A percentile compares a stretch with the other conserved stretches of the same genome.
These are phyloP conservation scores for Pleurotus djamor DNA, from an alignment of 768 basidiomycete genomes.

Conservation along the genomic window DNA sequence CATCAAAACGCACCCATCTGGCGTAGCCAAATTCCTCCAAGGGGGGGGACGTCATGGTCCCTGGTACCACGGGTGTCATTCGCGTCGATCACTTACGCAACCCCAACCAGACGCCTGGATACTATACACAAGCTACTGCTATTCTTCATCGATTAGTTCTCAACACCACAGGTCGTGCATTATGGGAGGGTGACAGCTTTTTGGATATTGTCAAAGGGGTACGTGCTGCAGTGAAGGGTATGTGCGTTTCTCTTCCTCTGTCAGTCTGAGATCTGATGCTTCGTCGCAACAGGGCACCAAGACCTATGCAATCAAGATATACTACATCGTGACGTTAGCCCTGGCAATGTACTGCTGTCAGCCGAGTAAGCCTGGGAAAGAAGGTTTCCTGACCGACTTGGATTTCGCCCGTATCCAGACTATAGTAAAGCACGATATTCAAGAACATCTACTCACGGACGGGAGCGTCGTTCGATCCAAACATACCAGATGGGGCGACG, in stretches of 20 bases:
- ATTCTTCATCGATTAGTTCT: slow-evolving; percentile 16
- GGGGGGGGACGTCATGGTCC: slow-evolving; percentile 13
- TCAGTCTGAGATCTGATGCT: not conserved
- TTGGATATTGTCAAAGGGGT: slow-evolving; percentile 14
- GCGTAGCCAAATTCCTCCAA: slow-evolving; percentile 14
- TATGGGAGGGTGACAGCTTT: slow-evolving; percentile 16
- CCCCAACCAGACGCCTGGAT: not conserved
- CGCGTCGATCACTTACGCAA: slow-evolving; percentile 10
- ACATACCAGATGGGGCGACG: slow-evolving; percentile 4
- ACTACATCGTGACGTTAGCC: slow-evolving; percentile 29
- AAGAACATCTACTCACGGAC: not conserved
- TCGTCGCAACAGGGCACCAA: slow-evolving; percentile 14
- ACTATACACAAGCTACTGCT: not conserved
- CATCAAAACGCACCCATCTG: slow-evolving; percentile 7
- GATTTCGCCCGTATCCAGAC: slow-evolving; percentile 18
- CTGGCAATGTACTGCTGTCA: slow-evolving; percentile 28
- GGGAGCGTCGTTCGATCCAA: not conserved
- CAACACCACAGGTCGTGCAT: slow-evolving; percentile 13
- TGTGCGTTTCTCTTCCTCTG: slow-evolving; percentile 2
- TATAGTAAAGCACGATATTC: not conserved
- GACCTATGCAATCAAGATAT: slow-evolving; percentile 18
- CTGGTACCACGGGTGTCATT: slow-evolving; percentile 7
- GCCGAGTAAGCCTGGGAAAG: not conserved
- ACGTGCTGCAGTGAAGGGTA: slow-evolving; percentile 14
- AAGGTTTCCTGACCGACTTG: slow-evolving; percentile 28